Conservation (phyloP, 2,329 filamentous ascomycete genomes). For the Fusarium keratoplasticum region DNA sequence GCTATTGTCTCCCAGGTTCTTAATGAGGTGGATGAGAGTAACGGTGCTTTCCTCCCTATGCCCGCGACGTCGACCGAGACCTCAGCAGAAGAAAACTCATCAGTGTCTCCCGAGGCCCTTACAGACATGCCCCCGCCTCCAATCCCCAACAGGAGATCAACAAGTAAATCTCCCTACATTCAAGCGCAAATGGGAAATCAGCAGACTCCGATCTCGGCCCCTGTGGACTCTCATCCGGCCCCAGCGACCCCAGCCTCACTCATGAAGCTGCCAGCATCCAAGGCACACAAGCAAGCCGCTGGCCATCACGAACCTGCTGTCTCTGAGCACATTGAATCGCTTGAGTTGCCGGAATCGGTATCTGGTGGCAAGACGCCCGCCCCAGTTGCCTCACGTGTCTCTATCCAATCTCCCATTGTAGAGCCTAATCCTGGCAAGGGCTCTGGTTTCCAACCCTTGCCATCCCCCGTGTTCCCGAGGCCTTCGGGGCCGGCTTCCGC, state of each 20-base stretch:
- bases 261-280: slow-evolving; percentile 77
- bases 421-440: slow-evolving; percentile 62
- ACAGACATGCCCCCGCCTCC: slow-evolving; percentile 76
- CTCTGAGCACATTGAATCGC: slow-evolving; percentile 66
- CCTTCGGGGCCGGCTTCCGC: slow-evolving; percentile 62
- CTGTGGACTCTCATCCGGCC: slow-evolving; percentile 51
- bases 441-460: slow-evolving; percentile 60
- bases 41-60: slow-evolving; percentile 51
- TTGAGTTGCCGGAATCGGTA: slow-evolving; percentile 79
- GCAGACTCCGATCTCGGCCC: slow-evolving; percentile 38
- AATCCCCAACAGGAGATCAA: slow-evolving; percentile 73
- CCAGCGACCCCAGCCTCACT: slow-evolving; percentile 80
- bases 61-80: slow-evolving; percentile 61
- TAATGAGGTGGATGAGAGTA: slow-evolving; percentile 62
- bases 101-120: slow-evolving; percentile 72
- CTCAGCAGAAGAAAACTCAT: slow-evolving; percentile 71
- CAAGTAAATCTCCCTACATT: slow-evolving; percentile 76
- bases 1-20: slow-evolving; percentile 67
- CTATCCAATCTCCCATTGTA: slow-evolving; percentile 49
- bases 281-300: slow-evolving; percentile 58
- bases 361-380: slow-evolving; percentile 46
- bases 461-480: slow-evolving; percentile 60
- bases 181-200: slow-evolving; percentile 60
- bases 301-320: slow-evolving; percentile 55
- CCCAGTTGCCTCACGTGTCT: slow-evolving; percentile 57